Conservation (phyloP, 2,329 filamentous ascomycete species). For the Aspergillus proliferans region DNA sequence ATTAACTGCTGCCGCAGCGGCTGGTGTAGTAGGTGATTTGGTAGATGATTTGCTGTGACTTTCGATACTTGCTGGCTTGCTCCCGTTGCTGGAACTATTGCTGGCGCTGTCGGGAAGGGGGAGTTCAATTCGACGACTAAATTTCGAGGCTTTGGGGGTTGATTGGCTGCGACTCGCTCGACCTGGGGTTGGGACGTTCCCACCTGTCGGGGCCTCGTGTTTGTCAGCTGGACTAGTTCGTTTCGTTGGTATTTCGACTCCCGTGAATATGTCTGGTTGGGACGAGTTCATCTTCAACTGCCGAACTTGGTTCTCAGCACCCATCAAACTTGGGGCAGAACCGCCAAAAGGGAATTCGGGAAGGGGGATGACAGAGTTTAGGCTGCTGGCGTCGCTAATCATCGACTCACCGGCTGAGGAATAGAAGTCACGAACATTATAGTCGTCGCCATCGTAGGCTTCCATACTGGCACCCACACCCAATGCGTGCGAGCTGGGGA, state of each 20-base stretch:
- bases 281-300: conserved; percentile 44
- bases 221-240: conserved; percentile 24
- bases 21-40: conserved; percentile 1
- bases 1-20: conserved; percentile 16
- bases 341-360: conserved; percentile 28
- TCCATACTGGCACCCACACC: conserved; percentile 21
- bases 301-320: conserved; percentile 43
- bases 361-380: conserved; percentile 34
- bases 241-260: conserved; percentile 26
- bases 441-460: conserved; percentile 26
- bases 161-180: conserved; percentile 14
- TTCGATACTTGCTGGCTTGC: conserved; percentile 8
- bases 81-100: conserved; percentile 24
- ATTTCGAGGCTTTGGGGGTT: conserved; percentile 27
- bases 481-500: conserved; percentile 49
- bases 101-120: conserved; percentile 34
- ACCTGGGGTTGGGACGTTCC: conserved; percentile 10
- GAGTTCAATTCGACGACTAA: conserved; percentile 34
- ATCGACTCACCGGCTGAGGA: conserved; percentile 37
- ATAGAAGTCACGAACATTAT: conserved; percentile 34
- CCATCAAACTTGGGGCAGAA: conserved; percentile 43
- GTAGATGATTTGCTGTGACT: conserved; percentile 1
- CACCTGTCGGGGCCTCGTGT: conserved; percentile 18
- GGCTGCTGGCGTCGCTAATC: conserved; percentile 28
- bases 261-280: conserved; percentile 26